Conservation (phyloP, 2,329 filamentous ascomycete species). For the Exophiala viscosa region DNA sequence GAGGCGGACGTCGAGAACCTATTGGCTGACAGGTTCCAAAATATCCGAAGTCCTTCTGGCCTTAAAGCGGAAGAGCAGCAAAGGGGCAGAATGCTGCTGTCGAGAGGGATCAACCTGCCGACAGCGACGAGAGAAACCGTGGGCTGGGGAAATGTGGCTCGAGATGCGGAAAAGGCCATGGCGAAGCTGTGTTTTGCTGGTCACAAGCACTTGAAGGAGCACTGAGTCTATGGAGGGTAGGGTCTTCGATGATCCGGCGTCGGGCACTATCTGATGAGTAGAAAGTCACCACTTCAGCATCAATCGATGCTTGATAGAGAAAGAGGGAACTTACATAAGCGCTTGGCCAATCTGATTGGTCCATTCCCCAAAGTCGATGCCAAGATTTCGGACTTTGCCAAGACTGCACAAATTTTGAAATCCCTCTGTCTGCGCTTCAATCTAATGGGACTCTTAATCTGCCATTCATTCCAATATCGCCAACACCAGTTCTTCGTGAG, state of each 20-base stretch:
- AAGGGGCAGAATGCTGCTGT: conserved; percentile 14
- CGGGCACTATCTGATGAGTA: no score
- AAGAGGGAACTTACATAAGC: no score
- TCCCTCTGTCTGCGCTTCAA: not conserved
- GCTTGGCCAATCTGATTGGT: no score
- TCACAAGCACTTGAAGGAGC: not conserved
- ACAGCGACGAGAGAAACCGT: conserved; percentile 4
- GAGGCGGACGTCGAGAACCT: conserved; percentile 12
- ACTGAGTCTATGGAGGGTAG: not conserved
- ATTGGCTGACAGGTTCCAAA: conserved; percentile 15
- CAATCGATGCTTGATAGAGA: no score
- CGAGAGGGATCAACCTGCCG: conserved; percentile 3
- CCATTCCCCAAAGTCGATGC: not conserved
- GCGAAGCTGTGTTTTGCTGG: conserved; percentile 17
- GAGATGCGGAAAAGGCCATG: conserved; percentile 15
- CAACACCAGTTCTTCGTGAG: conserved; percentile 15
- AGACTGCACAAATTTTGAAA: conserved; percentile 18
- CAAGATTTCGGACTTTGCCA: conserved; percentile 20
- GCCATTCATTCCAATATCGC: conserved; percentile 1
- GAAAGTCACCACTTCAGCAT: no score
- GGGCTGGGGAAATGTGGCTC: conserved; percentile 19
- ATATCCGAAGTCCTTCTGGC: conserved; percentile 5
- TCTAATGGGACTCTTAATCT: not conserved
- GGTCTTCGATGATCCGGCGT: no score
- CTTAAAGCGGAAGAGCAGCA: conserved; percentile 17